Percentiles rank a stretch among this genome's conserved stretches.
Conservation (phyloP, 2,329 filamentous ascomycete species). For the Diaporthe batatas region DNA sequence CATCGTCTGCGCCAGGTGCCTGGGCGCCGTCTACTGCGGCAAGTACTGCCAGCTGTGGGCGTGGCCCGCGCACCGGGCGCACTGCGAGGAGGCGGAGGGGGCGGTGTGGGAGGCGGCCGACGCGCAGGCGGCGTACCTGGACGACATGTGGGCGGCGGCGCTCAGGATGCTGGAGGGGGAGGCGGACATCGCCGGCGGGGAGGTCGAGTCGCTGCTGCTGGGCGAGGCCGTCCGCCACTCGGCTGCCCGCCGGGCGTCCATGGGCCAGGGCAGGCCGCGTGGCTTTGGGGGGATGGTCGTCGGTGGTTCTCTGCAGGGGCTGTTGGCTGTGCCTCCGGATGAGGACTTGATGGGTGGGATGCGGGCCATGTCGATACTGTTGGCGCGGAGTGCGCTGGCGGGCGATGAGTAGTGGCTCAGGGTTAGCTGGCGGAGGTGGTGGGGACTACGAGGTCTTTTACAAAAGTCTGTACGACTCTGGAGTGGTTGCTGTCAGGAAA, state of each 20-base stretch:
- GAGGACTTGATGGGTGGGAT: neutral
- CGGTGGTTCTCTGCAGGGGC: neutral
- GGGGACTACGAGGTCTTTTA: neutral
- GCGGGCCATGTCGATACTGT: neutral
- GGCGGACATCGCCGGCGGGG: neutral
- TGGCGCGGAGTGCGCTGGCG: neutral
- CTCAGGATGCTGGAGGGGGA: slow-evolving; percentile 11
- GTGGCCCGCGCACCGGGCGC: slow-evolving; percentile 3
- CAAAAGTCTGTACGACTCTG: neutral
- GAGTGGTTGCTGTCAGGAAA: too few relatives aligned
- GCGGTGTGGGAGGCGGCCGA: slow-evolving; percentile 9
- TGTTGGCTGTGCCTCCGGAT: neutral
- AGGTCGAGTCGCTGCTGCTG: neutral
- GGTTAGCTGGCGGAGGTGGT: neutral
- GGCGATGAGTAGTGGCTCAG: neutral
- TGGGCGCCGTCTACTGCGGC: slow-evolving; percentile 22
- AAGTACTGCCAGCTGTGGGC: slow-evolving; percentile 39
- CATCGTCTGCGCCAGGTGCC: slow-evolving; percentile 32
- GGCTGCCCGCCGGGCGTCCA: too few relatives aligned
- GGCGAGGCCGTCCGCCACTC: neutral
- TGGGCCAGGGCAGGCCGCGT: neutral
- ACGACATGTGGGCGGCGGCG: slow-evolving; percentile 17
- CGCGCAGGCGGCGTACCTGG: slow-evolving; percentile 1
- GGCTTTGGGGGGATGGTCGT: neutral
- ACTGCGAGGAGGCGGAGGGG: neutral